Conservation (phyloP, 2,329 filamentous ascomycete genomes). For the Phaeosphaeriaceae sp. region DNA sequence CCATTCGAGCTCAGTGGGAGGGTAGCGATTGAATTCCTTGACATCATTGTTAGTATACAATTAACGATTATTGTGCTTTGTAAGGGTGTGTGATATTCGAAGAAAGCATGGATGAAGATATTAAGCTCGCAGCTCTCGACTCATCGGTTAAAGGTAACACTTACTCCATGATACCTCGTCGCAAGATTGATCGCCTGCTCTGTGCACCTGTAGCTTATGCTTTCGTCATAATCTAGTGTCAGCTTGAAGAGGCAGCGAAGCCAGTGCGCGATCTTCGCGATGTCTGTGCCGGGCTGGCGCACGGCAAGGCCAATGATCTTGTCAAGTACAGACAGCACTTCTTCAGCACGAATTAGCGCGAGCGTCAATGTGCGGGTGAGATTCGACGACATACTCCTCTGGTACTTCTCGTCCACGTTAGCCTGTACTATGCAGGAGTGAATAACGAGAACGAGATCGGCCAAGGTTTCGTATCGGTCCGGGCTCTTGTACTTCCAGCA, state of each 20-base stretch:
- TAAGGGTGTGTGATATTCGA: no score
- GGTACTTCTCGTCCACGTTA: constrained; percentile 36
- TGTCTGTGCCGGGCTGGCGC: constrained; percentile 63
- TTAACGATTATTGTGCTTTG: constrained; percentile 6
- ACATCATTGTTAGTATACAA: constrained; percentile 27
- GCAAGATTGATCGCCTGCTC: constrained; percentile 63
- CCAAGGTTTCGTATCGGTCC: constrained; percentile 55
- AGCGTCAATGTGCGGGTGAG: background rate
- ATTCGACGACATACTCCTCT: constrained; percentile 31
- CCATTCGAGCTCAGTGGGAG: constrained; percentile 75
- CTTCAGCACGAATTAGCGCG: constrained; percentile 21
- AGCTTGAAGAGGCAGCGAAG: constrained; percentile 78
- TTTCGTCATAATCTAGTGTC: constrained; percentile 64
- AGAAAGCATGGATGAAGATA: no score
- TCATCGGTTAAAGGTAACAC: no score
- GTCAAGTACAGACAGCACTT: constrained; percentile 56
- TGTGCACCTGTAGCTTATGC: constrained; percentile 65
- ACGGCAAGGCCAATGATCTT: constrained; percentile 75
- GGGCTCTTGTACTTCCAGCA: constrained; percentile 45
- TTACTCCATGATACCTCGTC: constrained; percentile 34
- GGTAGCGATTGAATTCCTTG: constrained; percentile 61
- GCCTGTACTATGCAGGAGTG: constrained; percentile 46
- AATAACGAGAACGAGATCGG: constrained; percentile 55
- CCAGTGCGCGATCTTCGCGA: constrained; percentile 73
- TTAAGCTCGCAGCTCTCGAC: no score